Conservation (phyloP, 208 protist genomes). For the Crithidia brevicula region DNA sequence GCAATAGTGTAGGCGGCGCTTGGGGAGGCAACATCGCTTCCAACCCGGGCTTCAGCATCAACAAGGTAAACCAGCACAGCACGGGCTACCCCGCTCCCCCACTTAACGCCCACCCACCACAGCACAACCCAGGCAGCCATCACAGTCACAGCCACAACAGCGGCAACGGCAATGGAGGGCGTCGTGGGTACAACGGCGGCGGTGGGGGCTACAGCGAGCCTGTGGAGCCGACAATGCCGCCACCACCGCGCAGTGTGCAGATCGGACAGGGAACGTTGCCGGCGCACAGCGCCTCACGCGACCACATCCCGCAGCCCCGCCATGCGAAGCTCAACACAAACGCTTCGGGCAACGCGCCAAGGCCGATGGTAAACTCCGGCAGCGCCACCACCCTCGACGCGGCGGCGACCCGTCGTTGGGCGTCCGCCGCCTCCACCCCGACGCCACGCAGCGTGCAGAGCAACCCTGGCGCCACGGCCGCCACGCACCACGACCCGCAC, state of each 20-base stretch:
- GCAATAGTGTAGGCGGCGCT: constrained; percentile 15
- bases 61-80: constrained; percentile 25
- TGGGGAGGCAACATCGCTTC: constrained; percentile 14
- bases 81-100: constrained; percentile 1
- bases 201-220: constrained; percentile 18
- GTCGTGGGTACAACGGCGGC: constrained; percentile 5
- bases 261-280: constrained; percentile 27
- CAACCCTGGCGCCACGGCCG: not conserved
- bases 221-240: constrained; percentile 26
- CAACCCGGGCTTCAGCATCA: constrained; percentile 12
- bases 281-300: constrained; percentile 9
- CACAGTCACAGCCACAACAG: constrained; percentile 6
- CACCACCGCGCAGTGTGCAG: constrained; percentile 36
- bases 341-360: not conserved
- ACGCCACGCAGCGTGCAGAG: constrained; percentile 17
- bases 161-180: constrained; percentile 1
- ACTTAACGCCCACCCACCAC: constrained; percentile 1
- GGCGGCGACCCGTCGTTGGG: constrained; percentile 20
- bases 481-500: constrained; percentile 14
- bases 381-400: not conserved
- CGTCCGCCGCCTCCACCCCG: constrained; percentile 12
- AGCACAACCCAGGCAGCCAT: constrained; percentile 11
- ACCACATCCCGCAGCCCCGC: constrained; percentile 35
- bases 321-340: constrained; percentile 17
- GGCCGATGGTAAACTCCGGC: constrained; percentile 4